Evolutionary conservation across 495 filamentous ascomycete genomes (phyloP), one percentile per base, ranked within the genome.

Genomic region (Margaritispora aquatica): DNA sequence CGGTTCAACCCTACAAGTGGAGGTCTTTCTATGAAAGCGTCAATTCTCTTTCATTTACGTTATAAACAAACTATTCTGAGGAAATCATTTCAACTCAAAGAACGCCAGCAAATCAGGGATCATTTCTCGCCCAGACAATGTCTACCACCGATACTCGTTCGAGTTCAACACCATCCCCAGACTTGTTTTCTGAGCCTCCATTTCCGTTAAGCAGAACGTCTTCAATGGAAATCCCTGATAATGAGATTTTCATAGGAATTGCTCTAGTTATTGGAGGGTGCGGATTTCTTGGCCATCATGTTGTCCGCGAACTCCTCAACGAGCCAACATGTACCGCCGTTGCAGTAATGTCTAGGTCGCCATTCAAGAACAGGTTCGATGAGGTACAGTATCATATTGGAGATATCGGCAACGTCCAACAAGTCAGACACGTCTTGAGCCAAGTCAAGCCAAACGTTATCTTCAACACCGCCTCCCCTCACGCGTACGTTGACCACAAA

Each of bases 381-480:
- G 77, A 51, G 8, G 72, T 74, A 36, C 76, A 78, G 17, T 97
- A 97, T 74, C 78, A 89, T 65, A 82, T 90, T 56, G 88, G 86
- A 67, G 92, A 97, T 71, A 90, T 97, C 70, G 96, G 90, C 49
- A 87, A 89, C 49, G 71, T 73, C 52, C 80, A 78, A 54, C 77
- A 77, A 59, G 80, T 95, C 68, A 70, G 83, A 59, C 70, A 72
- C 21, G 74, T 94, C 10, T 84, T 97, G 69, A 67, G 74, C 5
- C 78, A 80, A 51, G 76, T 86, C 38, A 85, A 83, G 71, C 90
- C 94, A 3, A 83, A 90, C 62, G 83, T 93, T 17, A 87, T 97
- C 47, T 92, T 97, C 64, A 91, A 97, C 74, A 97, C 93, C 10
- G 94, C 92, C n/a, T 88, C 87, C 3, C 88, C 89, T 2, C 59